Conservation (phyloP, 441 rosid genomes). For the Macaranga tanarius region DNA sequence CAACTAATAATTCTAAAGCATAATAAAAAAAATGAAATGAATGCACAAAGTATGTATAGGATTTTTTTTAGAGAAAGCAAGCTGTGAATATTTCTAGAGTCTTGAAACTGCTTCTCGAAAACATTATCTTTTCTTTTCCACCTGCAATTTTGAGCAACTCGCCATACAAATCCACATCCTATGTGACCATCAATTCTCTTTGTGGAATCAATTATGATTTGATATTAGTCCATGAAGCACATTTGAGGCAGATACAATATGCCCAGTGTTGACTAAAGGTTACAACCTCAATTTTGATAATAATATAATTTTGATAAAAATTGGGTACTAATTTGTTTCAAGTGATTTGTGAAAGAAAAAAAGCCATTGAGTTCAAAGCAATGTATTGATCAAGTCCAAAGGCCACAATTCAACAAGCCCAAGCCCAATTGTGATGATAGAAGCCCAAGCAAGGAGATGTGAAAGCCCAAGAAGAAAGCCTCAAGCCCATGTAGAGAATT, state of each 20-base stretch:
- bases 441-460: too few species aligned
- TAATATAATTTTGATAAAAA: too few species aligned
- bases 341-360: too few species aligned
- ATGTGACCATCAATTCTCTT: conserved; percentile 78
- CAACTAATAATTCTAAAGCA: neutral
- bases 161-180: conserved; percentile 92
- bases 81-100: neutral
- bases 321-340: too few species aligned
- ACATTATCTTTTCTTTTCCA: conserved; percentile 83
- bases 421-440: too few species aligned
- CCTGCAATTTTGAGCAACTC: conserved; percentile 93
- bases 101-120: neutral
- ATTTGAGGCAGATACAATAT: neutral
- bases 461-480: too few species aligned
- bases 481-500: too few species aligned
- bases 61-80: neutral
- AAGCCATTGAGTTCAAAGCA: too few species aligned
- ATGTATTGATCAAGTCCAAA: too few species aligned
- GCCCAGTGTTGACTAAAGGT: too few species aligned
- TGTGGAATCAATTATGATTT: conserved; percentile 24
- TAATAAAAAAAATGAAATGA: neutral
- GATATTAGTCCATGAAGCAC: conserved; percentile 1
- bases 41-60: neutral
- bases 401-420: too few species aligned
- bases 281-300: too few species aligned